Evolutionary conservation across 495 filamentous ascomycete species (phyloP).

Genomic region (Echria macrotheca): DNA sequence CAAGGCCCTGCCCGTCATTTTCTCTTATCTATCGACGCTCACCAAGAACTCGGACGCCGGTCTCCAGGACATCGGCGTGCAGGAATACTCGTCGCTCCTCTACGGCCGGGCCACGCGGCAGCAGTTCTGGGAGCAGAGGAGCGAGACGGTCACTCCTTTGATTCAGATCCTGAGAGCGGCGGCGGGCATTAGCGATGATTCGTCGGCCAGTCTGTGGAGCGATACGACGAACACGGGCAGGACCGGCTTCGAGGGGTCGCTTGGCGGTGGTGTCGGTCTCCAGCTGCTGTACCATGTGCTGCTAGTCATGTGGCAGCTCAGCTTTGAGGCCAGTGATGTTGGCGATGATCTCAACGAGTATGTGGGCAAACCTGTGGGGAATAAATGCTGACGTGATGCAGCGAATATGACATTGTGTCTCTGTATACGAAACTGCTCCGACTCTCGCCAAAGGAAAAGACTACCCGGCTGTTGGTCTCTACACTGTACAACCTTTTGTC

Average conservation of each 20-base stretch:
- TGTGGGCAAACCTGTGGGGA: no score
- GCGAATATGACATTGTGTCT: slow-evolving; percentile 86
- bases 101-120: slow-evolving; percentile 67
- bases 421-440: slow-evolving; percentile 86
- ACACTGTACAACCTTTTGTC: slow-evolving; percentile 80
- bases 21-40: slow-evolving; percentile 76
- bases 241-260: slow-evolving; percentile 53
- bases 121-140: slow-evolving; percentile 81
- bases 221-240: slow-evolving; percentile 52
- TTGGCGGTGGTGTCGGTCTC: slow-evolving; percentile 79
- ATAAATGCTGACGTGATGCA: no score
- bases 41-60: slow-evolving; percentile 73
- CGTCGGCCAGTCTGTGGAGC: slow-evolving; percentile 61
- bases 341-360: slow-evolving; percentile 86
- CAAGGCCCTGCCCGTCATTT: slow-evolving; percentile 73
- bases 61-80: slow-evolving; percentile 91
- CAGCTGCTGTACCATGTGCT: slow-evolving; percentile 94
- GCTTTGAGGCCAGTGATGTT: slow-evolving; percentile 78
- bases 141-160: slow-evolving; percentile 76
- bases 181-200: slow-evolving; percentile 61
- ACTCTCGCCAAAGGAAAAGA: slow-evolving; percentile 95
- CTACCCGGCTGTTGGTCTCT: slow-evolving; percentile 82
- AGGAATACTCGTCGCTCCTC: slow-evolving; percentile 83
- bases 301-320: slow-evolving; percentile 89
- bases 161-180: slow-evolving; percentile 78